These are phyloP conservation scores for Microcos paniculata DNA, from an alignment of 345 rosid genomes.

Conservation along the genomic window DNA sequence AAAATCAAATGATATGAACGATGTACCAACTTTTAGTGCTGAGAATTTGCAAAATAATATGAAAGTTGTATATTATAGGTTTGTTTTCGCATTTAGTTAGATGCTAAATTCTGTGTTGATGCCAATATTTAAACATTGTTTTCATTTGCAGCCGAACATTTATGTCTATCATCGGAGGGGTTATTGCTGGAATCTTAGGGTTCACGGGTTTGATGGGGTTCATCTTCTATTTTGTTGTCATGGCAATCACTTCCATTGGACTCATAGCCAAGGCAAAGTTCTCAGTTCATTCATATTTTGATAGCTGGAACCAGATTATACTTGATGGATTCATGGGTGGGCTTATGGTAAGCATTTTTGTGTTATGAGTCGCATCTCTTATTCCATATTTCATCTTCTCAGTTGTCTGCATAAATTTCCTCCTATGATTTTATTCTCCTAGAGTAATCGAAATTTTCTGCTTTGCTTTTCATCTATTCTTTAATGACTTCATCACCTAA, in stretches of 20 bases:
- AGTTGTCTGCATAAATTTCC: not conserved
- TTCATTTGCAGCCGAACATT: slow-evolving; percentile 80
- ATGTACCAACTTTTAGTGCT: slow-evolving; percentile 59
- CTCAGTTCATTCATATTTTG: slow-evolving; percentile 71
- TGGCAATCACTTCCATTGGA: slow-evolving; percentile 82
- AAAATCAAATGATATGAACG: slow-evolving; percentile 60
- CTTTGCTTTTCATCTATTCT: not conserved
- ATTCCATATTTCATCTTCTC: not conserved
- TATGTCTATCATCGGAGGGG: slow-evolving; percentile 87
- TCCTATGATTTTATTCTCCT: not conserved
- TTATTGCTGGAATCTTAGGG: slow-evolving; percentile 86
- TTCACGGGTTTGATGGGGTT: slow-evolving; percentile 84
- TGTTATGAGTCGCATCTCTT: not conserved
- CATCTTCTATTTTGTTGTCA: slow-evolving; percentile 71
- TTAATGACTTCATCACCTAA: slow-evolving; percentile 17
- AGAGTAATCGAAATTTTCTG: not conserved
- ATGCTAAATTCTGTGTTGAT: not conserved
- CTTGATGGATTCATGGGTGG: slow-evolving; percentile 90
- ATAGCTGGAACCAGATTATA: slow-evolving; percentile 67
- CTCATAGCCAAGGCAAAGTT: slow-evolving; percentile 85
- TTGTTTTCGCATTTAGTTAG: slow-evolving; percentile 14
- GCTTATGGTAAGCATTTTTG: slow-evolving; percentile 66
- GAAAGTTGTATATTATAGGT: slow-evolving; percentile 95
- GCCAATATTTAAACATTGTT: slow-evolving; percentile 1
- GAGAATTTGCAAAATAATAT: slow-evolving; percentile 91